Evolutionary conservation across 345 rosid genomes (phyloP).

Genomic region (Carallia pectinifolia): DNA sequence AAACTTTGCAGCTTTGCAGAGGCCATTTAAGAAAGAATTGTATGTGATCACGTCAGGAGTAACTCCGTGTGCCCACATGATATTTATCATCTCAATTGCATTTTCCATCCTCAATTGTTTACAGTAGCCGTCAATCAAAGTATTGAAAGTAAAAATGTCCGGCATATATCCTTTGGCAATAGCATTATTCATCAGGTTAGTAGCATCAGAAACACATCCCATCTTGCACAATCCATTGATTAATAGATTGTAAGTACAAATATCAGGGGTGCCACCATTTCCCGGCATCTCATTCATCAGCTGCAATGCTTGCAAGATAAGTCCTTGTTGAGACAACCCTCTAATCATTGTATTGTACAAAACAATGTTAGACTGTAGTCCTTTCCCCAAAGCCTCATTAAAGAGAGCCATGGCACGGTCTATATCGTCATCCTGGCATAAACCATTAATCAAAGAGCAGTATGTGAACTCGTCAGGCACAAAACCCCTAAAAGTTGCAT

Average conservation of each 20-base stretch:
- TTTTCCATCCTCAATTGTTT: conserved; percentile 68
- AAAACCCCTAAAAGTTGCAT: conserved; percentile 76
- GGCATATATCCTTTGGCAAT: conserved; percentile 68
- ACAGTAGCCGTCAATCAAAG: conserved; percentile 81
- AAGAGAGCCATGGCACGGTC: conserved; percentile 70
- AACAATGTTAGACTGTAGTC: conserved; percentile 54
- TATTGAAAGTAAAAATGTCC: conserved; percentile 82
- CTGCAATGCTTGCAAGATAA: conserved; percentile 65
- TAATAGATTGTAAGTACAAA: conserved; percentile 79
- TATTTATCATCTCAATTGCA: conserved; percentile 61
- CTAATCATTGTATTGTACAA: conserved; percentile 70
- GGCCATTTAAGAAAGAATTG: conserved; percentile 83
- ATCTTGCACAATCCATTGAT: conserved; percentile 86
- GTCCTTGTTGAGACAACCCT: conserved; percentile 78
- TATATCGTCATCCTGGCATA: conserved; percentile 63
- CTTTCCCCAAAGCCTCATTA: conserved; percentile 53
- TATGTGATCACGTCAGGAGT: conserved; percentile 82
- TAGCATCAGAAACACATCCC: conserved; percentile 83
- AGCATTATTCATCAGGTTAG: conserved; percentile 58
- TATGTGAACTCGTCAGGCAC: conserved; percentile 77
- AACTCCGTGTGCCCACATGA: conserved; percentile 64
- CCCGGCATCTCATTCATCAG: conserved; percentile 66
- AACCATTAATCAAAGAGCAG: conserved; percentile 66
- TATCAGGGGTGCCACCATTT: conserved; percentile 57
- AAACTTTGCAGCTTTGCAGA: conserved; percentile 74